Evolutionary conservation across 352 stramenopile species (phyloP).

Genomic region (Phytophthora agathidicida): DNA sequence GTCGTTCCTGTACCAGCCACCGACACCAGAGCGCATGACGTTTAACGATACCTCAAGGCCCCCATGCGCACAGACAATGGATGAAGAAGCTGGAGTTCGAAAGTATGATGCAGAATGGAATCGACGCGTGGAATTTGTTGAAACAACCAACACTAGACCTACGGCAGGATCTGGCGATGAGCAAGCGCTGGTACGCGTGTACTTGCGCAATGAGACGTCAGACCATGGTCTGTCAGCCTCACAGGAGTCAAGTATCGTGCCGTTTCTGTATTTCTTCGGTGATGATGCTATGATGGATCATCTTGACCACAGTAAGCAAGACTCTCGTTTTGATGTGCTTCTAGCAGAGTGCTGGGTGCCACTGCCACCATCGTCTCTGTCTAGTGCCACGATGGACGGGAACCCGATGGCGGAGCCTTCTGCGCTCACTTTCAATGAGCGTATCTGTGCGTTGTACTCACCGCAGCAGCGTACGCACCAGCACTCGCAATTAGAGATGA

Average conservation of each 20-base stretch:
- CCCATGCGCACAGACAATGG: slow-evolving; percentile 31
- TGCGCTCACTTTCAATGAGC: slow-evolving; percentile 58
- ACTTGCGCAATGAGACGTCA: slow-evolving; percentile 71
- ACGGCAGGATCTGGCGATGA: slow-evolving; percentile 20
- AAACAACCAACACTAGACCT: slow-evolving; percentile 42
- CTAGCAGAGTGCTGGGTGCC: slow-evolving; percentile 84
- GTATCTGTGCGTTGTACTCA: slow-evolving; percentile 74
- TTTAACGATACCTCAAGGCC: slow-evolving; percentile 29
- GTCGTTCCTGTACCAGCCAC: slow-evolving; percentile 74
- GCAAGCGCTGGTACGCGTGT: slow-evolving; percentile 77
- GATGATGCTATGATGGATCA: slow-evolving; percentile 89
- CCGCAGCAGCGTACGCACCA: slow-evolving; percentile 35
- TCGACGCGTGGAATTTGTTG: slow-evolving; percentile 78
- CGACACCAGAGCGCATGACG: slow-evolving; percentile 33
- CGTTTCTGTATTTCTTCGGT: slow-evolving; percentile 90
- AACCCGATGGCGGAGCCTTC: slow-evolving; percentile 32
- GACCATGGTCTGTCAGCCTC: slow-evolving; percentile 78
- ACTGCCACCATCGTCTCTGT: slow-evolving; percentile 48
- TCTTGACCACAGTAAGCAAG: slow-evolving; percentile 86
- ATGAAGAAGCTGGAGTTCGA: slow-evolving; percentile 30
- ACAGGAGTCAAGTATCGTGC: slow-evolving; percentile 86
- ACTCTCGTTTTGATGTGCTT: slow-evolving; percentile 79
- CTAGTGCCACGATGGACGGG: slow-evolving; percentile 27
- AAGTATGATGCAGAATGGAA: slow-evolving; percentile 87
- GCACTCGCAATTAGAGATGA: slow-evolving; percentile 58